A percentile compares a stretch with the other conserved stretches of the same genome.
Conservation (phyloP, 2,329 filamentous ascomycete species). For the Epichloe gansuensis region DNA sequence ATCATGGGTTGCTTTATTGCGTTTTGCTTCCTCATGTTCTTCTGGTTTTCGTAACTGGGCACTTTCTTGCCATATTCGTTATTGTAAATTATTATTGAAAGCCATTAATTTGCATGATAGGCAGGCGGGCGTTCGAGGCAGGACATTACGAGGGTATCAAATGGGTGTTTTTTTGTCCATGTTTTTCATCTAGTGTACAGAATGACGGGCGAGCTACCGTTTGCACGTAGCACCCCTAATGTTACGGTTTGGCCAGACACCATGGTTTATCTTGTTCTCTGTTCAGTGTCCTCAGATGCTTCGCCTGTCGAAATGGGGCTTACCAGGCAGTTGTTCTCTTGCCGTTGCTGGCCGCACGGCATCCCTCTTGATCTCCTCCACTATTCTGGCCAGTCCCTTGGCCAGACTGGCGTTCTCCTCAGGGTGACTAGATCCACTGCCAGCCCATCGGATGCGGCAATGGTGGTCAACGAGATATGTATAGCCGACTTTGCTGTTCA, state of each 20-base stretch:
- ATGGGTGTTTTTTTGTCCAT: constrained; percentile 9
- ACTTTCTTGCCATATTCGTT: background rate
- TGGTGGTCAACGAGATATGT: constrained; percentile 80
- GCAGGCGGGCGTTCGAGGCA: constrained; percentile 19
- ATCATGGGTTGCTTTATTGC: constrained; percentile 88
- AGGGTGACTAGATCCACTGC: constrained; percentile 56
- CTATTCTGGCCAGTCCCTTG: constrained; percentile 49
- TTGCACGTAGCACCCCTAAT: background rate
- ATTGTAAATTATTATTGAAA: background rate
- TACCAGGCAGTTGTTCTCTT: constrained; percentile 21
- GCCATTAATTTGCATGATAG: constrained; percentile 10
- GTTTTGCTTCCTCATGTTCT: constrained; percentile 77
- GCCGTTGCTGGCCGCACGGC: constrained; percentile 21
- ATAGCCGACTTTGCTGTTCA: constrained; percentile 90
- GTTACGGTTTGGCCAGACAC: background rate
- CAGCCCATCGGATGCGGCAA: constrained; percentile 90
- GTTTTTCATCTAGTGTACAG: constrained; percentile 16
- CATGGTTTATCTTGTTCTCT: background rate
- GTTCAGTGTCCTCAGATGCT: constrained; percentile 6
- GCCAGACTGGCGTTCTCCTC: constrained; percentile 57
- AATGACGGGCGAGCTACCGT: constrained; percentile 5
- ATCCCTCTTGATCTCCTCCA: constrained; percentile 42
- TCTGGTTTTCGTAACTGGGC: constrained; percentile 53
- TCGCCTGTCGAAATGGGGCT: constrained; percentile 17
- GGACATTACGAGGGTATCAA: constrained; percentile 21